Percentiles rank a stretch among this genome's conserved stretches.
These are phyloP conservation scores for Lasiosphaeria miniovina DNA, from an alignment of 495 filamentous ascomycete genomes.

Conservation along the genomic window DNA sequence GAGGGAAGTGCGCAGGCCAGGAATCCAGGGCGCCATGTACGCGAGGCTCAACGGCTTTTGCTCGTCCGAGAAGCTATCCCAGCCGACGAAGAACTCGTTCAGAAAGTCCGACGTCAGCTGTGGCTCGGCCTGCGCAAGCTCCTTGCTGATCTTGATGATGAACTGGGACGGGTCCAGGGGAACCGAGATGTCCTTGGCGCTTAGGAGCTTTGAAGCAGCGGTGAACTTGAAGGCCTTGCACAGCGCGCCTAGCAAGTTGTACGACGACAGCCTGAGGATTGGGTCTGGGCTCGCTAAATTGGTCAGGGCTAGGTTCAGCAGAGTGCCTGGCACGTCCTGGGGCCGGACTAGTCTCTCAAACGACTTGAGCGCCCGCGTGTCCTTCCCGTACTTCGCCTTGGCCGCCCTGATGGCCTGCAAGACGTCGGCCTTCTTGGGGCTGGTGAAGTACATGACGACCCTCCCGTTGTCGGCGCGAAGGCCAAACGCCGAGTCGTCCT, in stretches of 20 bases:
- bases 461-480: slow-evolving; percentile 64
- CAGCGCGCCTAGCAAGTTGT: slow-evolving; percentile 60
- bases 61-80: slow-evolving; percentile 60
- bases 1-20: slow-evolving; percentile 53
- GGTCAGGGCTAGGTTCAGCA: slow-evolving; percentile 61
- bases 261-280: slow-evolving; percentile 56
- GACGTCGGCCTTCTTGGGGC: slow-evolving; percentile 57
- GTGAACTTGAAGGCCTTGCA: slow-evolving; percentile 64
- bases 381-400: slow-evolving; percentile 59
- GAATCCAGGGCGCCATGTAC: slow-evolving; percentile 67
- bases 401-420: slow-evolving; percentile 57
- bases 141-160: slow-evolving; percentile 60
- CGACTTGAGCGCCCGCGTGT: slow-evolving; percentile 52
- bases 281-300: slow-evolving; percentile 59
- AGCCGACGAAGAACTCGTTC: slow-evolving; percentile 66
- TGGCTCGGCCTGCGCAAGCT: slow-evolving; percentile 58
- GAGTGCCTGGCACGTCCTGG: slow-evolving; percentile 64
- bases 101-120: slow-evolving; percentile 65
- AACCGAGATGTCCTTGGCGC: slow-evolving; percentile 56
- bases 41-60: slow-evolving; percentile 61
- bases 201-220: slow-evolving; percentile 55
- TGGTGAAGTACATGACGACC: slow-evolving; percentile 65
- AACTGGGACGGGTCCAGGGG: slow-evolving; percentile 60
- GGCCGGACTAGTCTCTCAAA: slow-evolving; percentile 60
- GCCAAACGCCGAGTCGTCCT: slow-evolving; percentile 66